Base-by-base conservation (phyloP, 2,329 filamentous ascomycete species). In the Curvularia sp. region DNA sequence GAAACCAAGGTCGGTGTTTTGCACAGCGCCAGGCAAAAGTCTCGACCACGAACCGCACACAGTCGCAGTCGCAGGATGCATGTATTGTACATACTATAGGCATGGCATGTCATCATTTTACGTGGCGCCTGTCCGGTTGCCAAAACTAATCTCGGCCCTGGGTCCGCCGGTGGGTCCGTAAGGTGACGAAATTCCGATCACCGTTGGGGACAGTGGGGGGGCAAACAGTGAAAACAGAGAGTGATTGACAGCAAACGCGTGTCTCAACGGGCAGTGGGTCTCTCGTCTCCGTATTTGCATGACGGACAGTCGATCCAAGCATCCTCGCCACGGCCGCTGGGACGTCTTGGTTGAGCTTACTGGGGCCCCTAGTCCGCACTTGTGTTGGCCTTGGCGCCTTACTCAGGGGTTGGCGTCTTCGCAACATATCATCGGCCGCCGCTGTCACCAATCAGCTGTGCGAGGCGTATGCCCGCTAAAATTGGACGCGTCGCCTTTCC, bases 241-340 rank as follows among this genome's bases (percentile, higher is more conserved):
- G 36, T 32, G 52, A 55, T 55, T 45, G 57, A 57, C 49, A 18
- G 30, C 41, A 18, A 50, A 63, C 57, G 57, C 57, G 60, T 55
- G 60, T 63, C 60, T 55, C 57, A 60, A 45, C 46, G 19, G 28
- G 32, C 12, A n/a, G 15, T 41, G 32, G 18, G 34, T 12, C 10
- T 19, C 12, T 39, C 36, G 36, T 41, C 8, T 41, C 34, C 8
- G 38, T 41, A 9, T 42, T n/a, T n/a, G 27, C 39, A 45, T 56
- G 23, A 32, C 21, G 38, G 27, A 36, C 55, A 32, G 56, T 54
- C 34, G 34, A 54, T 59, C 60, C 57, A 63, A 61, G 64, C 61
- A 57, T 53, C 53, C 42, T 55, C 53, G 52, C 46, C 58, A 57
- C 49, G 57, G 53, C 59, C 48, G 49, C 47, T 45, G 25, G 43